Conservation (phyloP, 2,329 filamentous ascomycete genomes). For the Fusarium anguioides region DNA sequence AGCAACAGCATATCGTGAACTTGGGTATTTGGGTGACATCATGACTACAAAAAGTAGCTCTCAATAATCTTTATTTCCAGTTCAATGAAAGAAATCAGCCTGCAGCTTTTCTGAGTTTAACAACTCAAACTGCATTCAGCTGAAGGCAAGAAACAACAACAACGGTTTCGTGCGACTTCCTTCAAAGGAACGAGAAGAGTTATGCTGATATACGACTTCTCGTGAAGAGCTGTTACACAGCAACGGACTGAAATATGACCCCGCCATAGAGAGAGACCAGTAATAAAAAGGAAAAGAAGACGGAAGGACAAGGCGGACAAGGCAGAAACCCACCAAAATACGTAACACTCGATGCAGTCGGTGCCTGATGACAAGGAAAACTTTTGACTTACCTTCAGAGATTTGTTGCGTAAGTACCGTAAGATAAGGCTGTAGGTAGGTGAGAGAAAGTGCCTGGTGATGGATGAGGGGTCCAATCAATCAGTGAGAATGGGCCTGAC, state of each 20-base stretch:
- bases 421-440: conserved; percentile 27
- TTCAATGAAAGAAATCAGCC: not conserved
- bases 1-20: conserved; percentile 26
- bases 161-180: not conserved
- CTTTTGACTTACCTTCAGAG: conserved; percentile 43
- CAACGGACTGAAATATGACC: conserved; percentile 20
- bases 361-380: conserved; percentile 30
- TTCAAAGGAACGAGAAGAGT: not conserved
- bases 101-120: conserved; percentile 3
- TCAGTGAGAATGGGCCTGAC: conserved; percentile 31
- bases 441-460: conserved; percentile 39
- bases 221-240: conserved; percentile 25
- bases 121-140: not conserved
- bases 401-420: conserved; percentile 33
- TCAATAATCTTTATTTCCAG: conserved; percentile 3
- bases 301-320: conserved; percentile 22
- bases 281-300: not conserved
- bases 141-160: not conserved
- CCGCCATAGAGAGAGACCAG: conserved; percentile 20
- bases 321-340: conserved; percentile 29
- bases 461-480: conserved; percentile 43
- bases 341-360: conserved; percentile 34
- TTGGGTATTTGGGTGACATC: conserved; percentile 19
- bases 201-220: conserved; percentile 25
- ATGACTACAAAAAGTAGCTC: conserved; percentile 11